Evolutionary conservation across 805 yeast species (phyloP), one percentile per base, ranked within the genome.

Genomic region (Candida khao-thaluensis): DNA sequence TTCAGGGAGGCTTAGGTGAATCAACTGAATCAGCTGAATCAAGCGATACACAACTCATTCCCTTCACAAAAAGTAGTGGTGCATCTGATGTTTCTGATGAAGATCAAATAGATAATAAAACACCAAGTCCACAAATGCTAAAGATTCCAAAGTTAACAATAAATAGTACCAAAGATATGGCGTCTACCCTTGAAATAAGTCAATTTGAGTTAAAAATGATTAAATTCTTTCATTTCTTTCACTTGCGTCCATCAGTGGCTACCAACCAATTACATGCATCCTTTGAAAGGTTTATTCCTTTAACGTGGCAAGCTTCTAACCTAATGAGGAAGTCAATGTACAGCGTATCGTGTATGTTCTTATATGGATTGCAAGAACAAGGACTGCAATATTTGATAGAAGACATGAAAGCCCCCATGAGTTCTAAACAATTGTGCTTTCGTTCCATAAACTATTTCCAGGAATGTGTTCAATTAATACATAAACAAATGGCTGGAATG

Each of bases 371-470:
- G n/a, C 9, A 35, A 8, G 30, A 25, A 14, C 18, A 18, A 14
- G 27, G 26, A 3, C 24, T 12, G 14, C 9, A 16, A 18, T 21
- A 35, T 14, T 26, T 35, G 8, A 15, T 7, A 9, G 36, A 32
- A 20, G 40, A 31, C 14, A 39, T 27, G 27, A 25, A 20, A 16
- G 9, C 23, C 4, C 37, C 16, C 2, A 16, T 24, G 16, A 11
- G 10, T 26, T 4, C 26, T 6, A 11, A 30, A 7, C 17, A 25
- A 7, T 37, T 60, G 17, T 51, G 46, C 22, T 41, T 39, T 7
- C 30, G 42, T 12, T 53, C 62, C n/a, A 49, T 56, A 5, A 38
- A 46, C 4, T 61, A 59, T 47, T 62, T 59, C 38, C 37, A 44
- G 7, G 38, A 45, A 7, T 43, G 53, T 16, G 38, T 60, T 18